phyloP scores from a whole-genome alignment of 2,329 filamentous ascomycete species.

The Phaeosphaeria sp. region DNA sequence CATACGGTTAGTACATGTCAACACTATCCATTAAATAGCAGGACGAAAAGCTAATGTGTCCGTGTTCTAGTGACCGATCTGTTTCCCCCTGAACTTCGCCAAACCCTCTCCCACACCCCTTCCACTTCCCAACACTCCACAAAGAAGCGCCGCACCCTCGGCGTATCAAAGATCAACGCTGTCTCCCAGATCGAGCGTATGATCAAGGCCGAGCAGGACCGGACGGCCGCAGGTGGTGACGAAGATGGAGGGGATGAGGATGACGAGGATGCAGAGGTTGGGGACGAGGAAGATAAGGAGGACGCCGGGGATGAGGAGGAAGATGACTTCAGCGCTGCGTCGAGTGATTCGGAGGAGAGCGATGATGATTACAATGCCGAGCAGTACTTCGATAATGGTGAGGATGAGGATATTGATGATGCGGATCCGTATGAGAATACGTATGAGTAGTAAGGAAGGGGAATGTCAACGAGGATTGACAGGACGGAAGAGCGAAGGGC shows the following conservation, averaged over 20 bases:
- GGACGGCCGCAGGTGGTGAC: slow-evolving; percentile 37
- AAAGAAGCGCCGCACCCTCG: slow-evolving; percentile 44
- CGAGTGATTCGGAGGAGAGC: slow-evolving; percentile 69
- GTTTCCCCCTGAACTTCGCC: slow-evolving; percentile 66
- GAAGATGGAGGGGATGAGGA: no score
- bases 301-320: slow-evolving; percentile 65
- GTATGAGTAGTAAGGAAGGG: slow-evolving; percentile 35
- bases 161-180: slow-evolving; percentile 41
- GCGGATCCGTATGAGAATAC: slow-evolving; percentile 45
- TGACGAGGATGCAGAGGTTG: no score
- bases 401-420: slow-evolving; percentile 56
- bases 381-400: slow-evolving; percentile 61
- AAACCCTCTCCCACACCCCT: slow-evolving; percentile 54
- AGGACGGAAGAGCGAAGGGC: no score
- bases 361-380: slow-evolving; percentile 70
- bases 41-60: no score
- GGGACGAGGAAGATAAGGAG: slow-evolving; percentile 55
- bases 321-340: slow-evolving; percentile 59
- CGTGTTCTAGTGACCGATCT: slow-evolving; percentile 58
- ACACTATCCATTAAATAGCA: no score
- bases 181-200: slow-evolving; percentile 48
- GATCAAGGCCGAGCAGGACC: slow-evolving; percentile 53
- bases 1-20: slow-evolving; percentile 59
- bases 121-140: slow-evolving; percentile 19
- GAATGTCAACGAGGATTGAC: no score